Evolutionary conservation across 2,329 filamentous ascomycete genomes (phyloP), one percentile per base, ranked within the genome.

Genomic region (Aspergillus hortae): DNA sequence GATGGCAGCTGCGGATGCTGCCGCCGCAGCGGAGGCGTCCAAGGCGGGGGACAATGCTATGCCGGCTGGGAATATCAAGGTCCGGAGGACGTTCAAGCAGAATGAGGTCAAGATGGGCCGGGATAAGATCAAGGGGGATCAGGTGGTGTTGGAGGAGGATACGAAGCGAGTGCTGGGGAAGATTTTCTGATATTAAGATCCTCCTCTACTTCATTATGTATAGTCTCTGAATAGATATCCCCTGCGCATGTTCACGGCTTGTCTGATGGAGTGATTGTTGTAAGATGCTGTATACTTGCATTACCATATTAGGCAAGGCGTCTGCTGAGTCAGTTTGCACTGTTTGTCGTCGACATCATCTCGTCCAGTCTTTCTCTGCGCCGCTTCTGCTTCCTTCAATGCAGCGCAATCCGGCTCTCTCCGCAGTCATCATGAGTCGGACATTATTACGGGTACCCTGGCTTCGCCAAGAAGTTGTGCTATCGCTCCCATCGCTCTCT

Each of bases 81-180:
- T 69, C 46, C 61, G 69, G 51, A 66, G 68, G 53, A 61, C 68
- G 32, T 77, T 76, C 62, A 69, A 68, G 55, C 74, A 77, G 60
- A 74, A 68, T 56, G 70, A 76, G 58, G 72, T 74, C 46, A 60
- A 58, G 43, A 21, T 49, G 33, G 56, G 56, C 5, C 55, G 60
- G 21, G 61, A 65, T 53, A 61, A 61, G 49, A 56, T 58, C n/a
- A 52, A 61, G 48, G 54, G 63, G 49, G 61, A 63, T 45, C 52
- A 62, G 21, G 54, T 50, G 30, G 55, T 40, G 25, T 52, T 75
- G 51, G 68, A 59, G 21, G 67, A 70, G 27, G 71, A 76, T 59
- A 68, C 71, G 17, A 74, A 71, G 63, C 67, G 73, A 35, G 73
- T 77, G 9, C 56, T 77, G 56, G 70, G 72, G 17, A 76, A 77